Base-by-base conservation (phyloP, 108 stramenopile genomes). In the Asterionellopsis glacialis region DNA sequence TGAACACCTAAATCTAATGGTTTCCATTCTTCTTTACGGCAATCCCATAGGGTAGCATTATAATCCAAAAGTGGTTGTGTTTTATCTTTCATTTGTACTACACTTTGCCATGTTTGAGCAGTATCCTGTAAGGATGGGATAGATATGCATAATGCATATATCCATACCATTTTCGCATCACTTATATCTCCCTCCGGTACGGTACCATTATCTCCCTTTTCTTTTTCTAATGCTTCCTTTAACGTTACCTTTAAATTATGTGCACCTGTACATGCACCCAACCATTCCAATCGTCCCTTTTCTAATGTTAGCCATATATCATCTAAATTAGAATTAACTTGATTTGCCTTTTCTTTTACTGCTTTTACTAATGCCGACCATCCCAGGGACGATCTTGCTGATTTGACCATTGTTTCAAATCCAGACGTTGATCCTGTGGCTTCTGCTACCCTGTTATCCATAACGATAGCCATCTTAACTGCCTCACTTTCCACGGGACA, bases 121-220 rank as follows among this genome's bases (percentile, higher is more conserved):
- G 39, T 54, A 16, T 53, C 44, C 38, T 64, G 47, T 45, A 82
- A 41, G 18, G 21, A 38, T 24, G 70, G 55, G 39, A 84, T 67
- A 5, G 74, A 71, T 26, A 84, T 23, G 19, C 67, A 67, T 9
- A 84, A 18, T 16, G 76, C 69, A 51, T 84, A 84, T 13, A 84
- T 84, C 73, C 77, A 83, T 0, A 84, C 60, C 83, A 84, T 84
- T 65, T 75, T 80, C 33, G 77, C 76, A 66, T 84, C 83, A 41
- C 77, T 72, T 10, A 60, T 73, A 74, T 83, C 81, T n/a, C 75
- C 79, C 19, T 72, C 68, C 18, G 21, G 64, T n/a, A 65, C 55
- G 24, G 70, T 54, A 11, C 65, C 61, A 33, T 33, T n/a, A n/a
- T n/a, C n/a, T n/a, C n/a, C n/a, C n/a, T n/a, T n/a, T 33, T 77